phyloP scores from a whole-genome alignment of 2,329 filamentous ascomycete species.

The Periconia macrospinosa region DNA sequence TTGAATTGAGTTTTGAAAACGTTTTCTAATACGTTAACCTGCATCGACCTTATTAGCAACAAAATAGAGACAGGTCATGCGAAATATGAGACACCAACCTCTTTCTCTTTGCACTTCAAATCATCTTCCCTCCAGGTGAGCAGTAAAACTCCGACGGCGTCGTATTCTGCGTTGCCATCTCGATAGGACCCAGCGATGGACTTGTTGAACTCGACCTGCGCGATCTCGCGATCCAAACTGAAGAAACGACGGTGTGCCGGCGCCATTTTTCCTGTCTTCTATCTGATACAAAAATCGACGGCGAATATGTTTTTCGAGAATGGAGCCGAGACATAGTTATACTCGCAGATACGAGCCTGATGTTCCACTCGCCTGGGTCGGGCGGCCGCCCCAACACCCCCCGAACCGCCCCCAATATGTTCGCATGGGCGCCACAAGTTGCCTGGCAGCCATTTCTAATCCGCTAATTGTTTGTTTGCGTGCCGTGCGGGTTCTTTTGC shows the following conservation, averaged over 20 bases:
- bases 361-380: too few species aligned
- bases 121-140: constrained; percentile 14
- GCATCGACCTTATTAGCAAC: neutral
- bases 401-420: too few species aligned
- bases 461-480: too few species aligned
- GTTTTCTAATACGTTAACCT: constrained; percentile 3
- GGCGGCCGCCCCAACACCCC: too few species aligned
- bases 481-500: too few species aligned
- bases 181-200: constrained; percentile 14
- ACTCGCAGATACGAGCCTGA: too few species aligned
- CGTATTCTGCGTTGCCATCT: constrained; percentile 14
- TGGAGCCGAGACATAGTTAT: too few species aligned
- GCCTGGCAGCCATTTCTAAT: too few species aligned
- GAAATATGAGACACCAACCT: constrained; percentile 2
- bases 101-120: constrained; percentile 9
- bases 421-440: too few species aligned
- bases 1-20: constrained; percentile 10
- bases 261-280: too few species aligned
- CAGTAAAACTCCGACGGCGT: constrained; percentile 14
- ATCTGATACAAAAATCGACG: too few species aligned
- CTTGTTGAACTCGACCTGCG: constrained; percentile 13
- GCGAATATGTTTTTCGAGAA: too few species aligned
- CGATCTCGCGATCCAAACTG: constrained; percentile 7
- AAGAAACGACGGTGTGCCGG: constrained; percentile 1
- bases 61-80: neutral